Conservation (phyloP, 805 yeast species). For the Spathaspora boniae region DNA sequence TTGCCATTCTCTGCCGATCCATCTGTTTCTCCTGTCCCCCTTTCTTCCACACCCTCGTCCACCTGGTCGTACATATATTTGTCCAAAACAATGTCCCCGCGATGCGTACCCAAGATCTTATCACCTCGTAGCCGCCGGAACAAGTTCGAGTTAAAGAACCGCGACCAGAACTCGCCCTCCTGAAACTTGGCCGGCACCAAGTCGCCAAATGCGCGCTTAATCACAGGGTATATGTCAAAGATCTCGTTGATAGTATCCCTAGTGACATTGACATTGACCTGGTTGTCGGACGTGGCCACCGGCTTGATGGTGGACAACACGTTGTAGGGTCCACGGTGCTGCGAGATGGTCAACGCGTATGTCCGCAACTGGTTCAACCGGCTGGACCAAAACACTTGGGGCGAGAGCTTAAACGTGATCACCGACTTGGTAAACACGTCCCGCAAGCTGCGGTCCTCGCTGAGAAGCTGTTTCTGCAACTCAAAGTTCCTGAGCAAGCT, state of each 20-base stretch:
- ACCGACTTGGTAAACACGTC: constrained; percentile 85
- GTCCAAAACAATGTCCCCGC: constrained; percentile 84
- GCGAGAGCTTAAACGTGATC: constrained; percentile 68
- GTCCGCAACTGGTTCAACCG: constrained; percentile 78
- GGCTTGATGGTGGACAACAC: constrained; percentile 92
- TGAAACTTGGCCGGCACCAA: constrained; percentile 76
- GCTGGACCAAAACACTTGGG: constrained; percentile 84
- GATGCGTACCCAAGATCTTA: constrained; percentile 64
- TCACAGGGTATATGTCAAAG: constrained; percentile 89
- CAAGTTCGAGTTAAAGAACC: constrained; percentile 87
- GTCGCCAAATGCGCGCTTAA: constrained; percentile 83
- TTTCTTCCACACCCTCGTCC: constrained; percentile 40
- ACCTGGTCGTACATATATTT: constrained; percentile 57
- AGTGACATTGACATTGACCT: constrained; percentile 88
- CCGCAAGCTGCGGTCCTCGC: constrained; percentile 66
- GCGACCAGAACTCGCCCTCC: constrained; percentile 94
- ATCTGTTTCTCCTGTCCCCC: constrained; percentile 41
- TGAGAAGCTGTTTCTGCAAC: constrained; percentile 73
- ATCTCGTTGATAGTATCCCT: constrained; percentile 86
- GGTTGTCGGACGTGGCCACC: constrained; percentile 87
- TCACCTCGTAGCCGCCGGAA: constrained; percentile 90
- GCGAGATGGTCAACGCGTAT: constrained; percentile 78
- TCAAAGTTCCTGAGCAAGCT: constrained; percentile 66
- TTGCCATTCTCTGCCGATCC: constrained; percentile 36
- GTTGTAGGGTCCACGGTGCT: constrained; percentile 89